These are phyloP conservation scores for Pseudocercospora fuligena DNA, from an alignment of 2,329 filamentous ascomycete genomes.

Conservation along the genomic window DNA sequence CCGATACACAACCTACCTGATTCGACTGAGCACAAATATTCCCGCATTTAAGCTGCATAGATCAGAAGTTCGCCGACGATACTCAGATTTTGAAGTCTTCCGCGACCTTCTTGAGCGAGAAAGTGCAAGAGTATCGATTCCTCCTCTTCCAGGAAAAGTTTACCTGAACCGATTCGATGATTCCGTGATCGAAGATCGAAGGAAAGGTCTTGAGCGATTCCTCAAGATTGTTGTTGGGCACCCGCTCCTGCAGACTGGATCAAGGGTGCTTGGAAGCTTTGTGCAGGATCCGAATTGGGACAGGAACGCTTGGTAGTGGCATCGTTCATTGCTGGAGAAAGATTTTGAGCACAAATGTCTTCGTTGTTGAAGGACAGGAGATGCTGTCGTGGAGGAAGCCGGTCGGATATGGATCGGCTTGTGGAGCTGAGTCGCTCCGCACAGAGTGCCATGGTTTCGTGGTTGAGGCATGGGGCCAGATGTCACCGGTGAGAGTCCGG, in stretches of 20 bases:
- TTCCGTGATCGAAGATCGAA: conserved; percentile 93
- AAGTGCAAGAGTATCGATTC: conserved; percentile 90
- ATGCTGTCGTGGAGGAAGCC: background rate
- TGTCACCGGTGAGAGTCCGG: background rate
- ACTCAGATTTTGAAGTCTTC: conserved; percentile 99
- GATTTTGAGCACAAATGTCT: background rate
- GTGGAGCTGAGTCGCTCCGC: background rate
- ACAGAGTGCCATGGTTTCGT: background rate
- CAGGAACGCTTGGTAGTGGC: conserved; percentile 75
- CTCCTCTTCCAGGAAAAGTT: conserved; percentile 93
- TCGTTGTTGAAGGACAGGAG: background rate
- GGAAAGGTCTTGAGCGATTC: conserved; percentile 92
- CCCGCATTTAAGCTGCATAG: conserved; percentile 93
- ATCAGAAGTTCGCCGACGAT: conserved; percentile 85
- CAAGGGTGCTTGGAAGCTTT: conserved; percentile 93
- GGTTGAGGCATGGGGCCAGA: background rate
- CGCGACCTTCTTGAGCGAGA: conserved; percentile 97
- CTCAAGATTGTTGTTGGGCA: conserved; percentile 97
- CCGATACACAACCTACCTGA: conserved; percentile 98
- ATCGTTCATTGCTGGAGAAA: background rate
- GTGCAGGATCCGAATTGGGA: conserved; percentile 96
- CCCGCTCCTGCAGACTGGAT: conserved; percentile 93
- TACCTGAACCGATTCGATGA: conserved; percentile 98
- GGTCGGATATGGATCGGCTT: background rate
- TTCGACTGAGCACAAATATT: conserved; percentile 97